Base-by-base conservation (phyloP, 768 basidiomycete genomes). In the Sporobolomyces pararoseus region DNA sequence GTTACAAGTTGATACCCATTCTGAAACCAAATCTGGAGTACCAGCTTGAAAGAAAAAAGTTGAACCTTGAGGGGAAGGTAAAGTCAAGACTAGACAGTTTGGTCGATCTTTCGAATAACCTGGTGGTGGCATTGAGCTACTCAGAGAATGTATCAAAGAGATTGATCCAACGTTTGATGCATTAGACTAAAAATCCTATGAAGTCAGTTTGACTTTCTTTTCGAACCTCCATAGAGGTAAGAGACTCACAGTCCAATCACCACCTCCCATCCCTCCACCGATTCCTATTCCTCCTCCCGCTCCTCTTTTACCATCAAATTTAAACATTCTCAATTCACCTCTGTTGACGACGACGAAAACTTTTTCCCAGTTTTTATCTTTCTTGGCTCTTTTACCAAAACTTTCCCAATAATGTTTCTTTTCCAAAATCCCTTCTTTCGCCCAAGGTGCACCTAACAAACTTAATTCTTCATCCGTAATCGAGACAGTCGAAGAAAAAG, bases 21-120 rank as follows among this genome's bases (percentile, higher is more conserved):
- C 96, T 76, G 90, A 89, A 58, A 96, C 93, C n/a, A 99, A 85
- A 75, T 97, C 95, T 76, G 96, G 95, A 5, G 96, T 99, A 2
- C 96, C 96, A 1, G 95, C 92, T 80, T 99, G 96, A 83, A 96
- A 96, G 82, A 97, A 96, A 80, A 88, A 95, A n/a, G 92, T 89
- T 4, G 88, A 91, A 14, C 93, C 92, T 74, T 86, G 87, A 9
- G 94, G n/a, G n/a, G n/a, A n/a, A n/a, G n/a, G 83, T 63, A 94
- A 83, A 1, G 92, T 92, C 55, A 99, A 82, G 16, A 92, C 91
- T 87, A 99, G 95, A 79, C 93, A 96, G 77, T 95, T 85, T 7
- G 95, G 93, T 25, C 95, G 87, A 77, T 91, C 87, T 31, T 88
- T 82, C 77, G 88, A 91, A 81, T 96, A 96, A 35, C 95, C 94